Percentiles rank a stretch among this genome's conserved stretches.
Evolutionary conservation across 805 yeast species (phyloP).

Genomic region (Schwanniomyces pseudopolymorphus): DNA sequence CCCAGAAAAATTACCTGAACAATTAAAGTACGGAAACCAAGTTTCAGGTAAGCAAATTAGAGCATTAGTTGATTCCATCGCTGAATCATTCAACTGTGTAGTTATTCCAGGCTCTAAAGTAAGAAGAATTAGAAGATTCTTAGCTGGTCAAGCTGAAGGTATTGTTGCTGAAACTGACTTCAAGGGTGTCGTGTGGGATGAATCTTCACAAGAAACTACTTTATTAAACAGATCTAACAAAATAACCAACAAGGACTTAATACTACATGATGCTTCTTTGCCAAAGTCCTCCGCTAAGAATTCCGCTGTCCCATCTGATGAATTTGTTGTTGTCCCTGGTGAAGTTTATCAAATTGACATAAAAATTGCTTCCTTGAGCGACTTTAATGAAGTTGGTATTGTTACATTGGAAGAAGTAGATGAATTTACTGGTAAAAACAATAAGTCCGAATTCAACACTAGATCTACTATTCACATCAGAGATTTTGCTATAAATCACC

Average conservation of each 20-base stretch:
- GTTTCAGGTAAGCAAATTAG: slow-evolving; percentile 75
- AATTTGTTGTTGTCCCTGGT: slow-evolving; percentile 70
- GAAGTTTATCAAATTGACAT: slow-evolving; percentile 87
- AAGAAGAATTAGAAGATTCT: slow-evolving; percentile 86
- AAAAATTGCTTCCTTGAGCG: slow-evolving; percentile 67
- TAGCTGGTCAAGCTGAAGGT: slow-evolving; percentile 95
- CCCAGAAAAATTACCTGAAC: slow-evolving; percentile 72
- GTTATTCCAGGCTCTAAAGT: slow-evolving; percentile 93
- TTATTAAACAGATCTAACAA: slow-evolving; percentile 46
- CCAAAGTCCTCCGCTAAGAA: slow-evolving; percentile 13
- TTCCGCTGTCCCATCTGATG: slow-evolving; percentile 69
- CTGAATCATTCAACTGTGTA: slow-evolving; percentile 75
- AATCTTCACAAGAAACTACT: slow-evolving; percentile 69
- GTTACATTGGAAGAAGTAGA: slow-evolving; percentile 68
- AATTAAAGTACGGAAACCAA: slow-evolving; percentile 35
- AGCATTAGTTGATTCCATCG: slow-evolving; percentile 78
- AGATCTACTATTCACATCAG: slow-evolving; percentile 76
- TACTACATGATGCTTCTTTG: slow-evolving; percentile 3
- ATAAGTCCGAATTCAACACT: slow-evolving; percentile 52
- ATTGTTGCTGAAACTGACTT: slow-evolving; percentile 88
- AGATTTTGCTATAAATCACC: slow-evolving; percentile 82
- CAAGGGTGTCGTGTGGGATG: slow-evolving; percentile 90
- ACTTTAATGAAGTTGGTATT: slow-evolving; percentile 58
- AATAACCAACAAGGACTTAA: slow-evolving; percentile 10
- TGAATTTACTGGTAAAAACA: slow-evolving; percentile 60